Conservation (phyloP, 441 rosid genomes). For the Francoa sonchifolia region DNA sequence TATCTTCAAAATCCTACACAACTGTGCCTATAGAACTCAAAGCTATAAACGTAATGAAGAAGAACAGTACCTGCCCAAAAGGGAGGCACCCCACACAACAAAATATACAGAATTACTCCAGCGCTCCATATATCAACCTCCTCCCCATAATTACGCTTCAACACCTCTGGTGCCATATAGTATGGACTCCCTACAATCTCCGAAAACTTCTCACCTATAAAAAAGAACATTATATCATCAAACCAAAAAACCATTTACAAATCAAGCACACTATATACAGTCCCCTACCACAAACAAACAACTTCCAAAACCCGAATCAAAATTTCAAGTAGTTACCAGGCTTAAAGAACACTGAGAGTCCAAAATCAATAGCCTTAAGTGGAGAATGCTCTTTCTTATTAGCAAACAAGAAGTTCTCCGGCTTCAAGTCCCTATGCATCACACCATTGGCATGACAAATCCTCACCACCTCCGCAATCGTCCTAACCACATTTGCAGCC, state of each 20-base stretch:
- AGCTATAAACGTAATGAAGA: not conserved
- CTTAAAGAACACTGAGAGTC: slow-evolving; percentile 78
- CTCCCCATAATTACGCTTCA: slow-evolving; percentile 82
- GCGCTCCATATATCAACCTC: slow-evolving; percentile 96
- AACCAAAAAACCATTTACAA: slow-evolving; percentile 10
- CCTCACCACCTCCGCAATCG: slow-evolving; percentile 77
- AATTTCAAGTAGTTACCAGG: slow-evolving; percentile 28
- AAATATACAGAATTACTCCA: slow-evolving; percentile 78
- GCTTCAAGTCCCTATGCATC: slow-evolving; percentile 87
- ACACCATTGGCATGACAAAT: slow-evolving; percentile 91
- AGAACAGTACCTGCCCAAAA: slow-evolving; percentile 75
- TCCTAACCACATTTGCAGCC: slow-evolving; percentile 65
- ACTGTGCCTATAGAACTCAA: not conserved
- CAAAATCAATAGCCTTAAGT: slow-evolving; percentile 84
- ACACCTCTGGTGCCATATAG: slow-evolving; percentile 93
- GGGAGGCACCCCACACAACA: slow-evolving; percentile 90
- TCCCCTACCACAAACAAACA: too few relatives aligned
- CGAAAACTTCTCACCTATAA: slow-evolving; percentile 60
- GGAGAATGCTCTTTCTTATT: slow-evolving; percentile 79
- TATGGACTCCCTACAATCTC: slow-evolving; percentile 98
- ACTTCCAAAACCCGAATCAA: not conserved
- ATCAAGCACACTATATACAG: not conserved
- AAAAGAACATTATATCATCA: too few relatives aligned
- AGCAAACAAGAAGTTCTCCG: slow-evolving; percentile 84
- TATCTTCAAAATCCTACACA: not conserved